Evolutionary conservation across 371 early-diverging fungal species (phyloP).

Genomic region (Actinomortierella wolfii): DNA sequence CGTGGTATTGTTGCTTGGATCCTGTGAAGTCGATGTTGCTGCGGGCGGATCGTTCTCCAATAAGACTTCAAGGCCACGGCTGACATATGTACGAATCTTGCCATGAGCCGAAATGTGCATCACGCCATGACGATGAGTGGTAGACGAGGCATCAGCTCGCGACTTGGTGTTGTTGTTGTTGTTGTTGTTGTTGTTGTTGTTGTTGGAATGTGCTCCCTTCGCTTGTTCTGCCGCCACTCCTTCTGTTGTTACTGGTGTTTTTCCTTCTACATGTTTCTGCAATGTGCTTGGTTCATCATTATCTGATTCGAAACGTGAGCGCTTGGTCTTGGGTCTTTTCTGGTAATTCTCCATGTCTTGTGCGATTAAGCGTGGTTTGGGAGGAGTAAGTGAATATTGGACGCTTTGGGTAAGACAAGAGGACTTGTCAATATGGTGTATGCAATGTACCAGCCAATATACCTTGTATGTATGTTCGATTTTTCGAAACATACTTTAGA

Average conservation of each 20-base stretch:
- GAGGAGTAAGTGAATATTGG: too few species aligned
- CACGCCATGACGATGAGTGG: constrained; percentile 33
- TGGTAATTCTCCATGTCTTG: constrained; percentile 41
- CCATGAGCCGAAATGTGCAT: constrained; percentile 40
- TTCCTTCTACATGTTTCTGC: constrained; percentile 3
- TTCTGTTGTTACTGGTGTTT: not conserved
- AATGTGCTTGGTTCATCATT: not conserved
- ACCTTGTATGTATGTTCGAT: too few species aligned
- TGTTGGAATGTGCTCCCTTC: not conserved
- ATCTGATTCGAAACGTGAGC: constrained; percentile 31
- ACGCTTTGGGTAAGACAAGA: too few species aligned
- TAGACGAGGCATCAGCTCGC: constrained; percentile 20
- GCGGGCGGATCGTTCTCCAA: constrained; percentile 13
- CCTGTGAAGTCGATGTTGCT: not conserved
- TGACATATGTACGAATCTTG: constrained; percentile 37
- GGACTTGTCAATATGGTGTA: too few species aligned
- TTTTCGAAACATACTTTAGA: too few species aligned
- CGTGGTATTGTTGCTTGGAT: not conserved
- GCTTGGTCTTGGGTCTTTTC: constrained; percentile 19
- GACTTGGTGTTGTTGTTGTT: constrained; percentile 3
- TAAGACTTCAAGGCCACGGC: constrained; percentile 36
- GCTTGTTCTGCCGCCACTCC: not conserved
- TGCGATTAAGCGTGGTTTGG: not conserved
- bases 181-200: not conserved
- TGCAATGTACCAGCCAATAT: too few species aligned